A percentile compares a stretch with the other conserved stretches of the same genome.
Evolutionary conservation across 352 stramenopile species (phyloP).

Genomic region (Globisporangium paddicum): DNA sequence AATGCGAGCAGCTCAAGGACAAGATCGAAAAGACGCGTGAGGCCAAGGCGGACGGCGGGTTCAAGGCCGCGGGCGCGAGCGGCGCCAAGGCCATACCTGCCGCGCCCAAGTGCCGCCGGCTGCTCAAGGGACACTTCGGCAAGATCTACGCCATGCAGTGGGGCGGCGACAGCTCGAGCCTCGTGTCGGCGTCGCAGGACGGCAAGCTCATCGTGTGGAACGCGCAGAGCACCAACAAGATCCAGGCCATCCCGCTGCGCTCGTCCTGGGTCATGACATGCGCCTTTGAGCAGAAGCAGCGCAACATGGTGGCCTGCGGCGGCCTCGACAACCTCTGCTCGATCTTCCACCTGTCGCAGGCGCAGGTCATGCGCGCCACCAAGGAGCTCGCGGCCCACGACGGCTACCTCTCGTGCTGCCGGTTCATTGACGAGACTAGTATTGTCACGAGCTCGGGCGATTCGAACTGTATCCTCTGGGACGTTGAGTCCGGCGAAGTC

Average conservation of each 20-base stretch:
- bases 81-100: slow-evolving; percentile 77
- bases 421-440: slow-evolving; percentile 94
- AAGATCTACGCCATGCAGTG: slow-evolving; percentile 99
- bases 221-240: slow-evolving; percentile 95
- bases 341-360: slow-evolving; percentile 96
- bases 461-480: slow-evolving; percentile 99
- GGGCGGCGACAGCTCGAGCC: slow-evolving; percentile 87
- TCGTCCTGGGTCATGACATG: slow-evolving; percentile 99
- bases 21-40: slow-evolving; percentile 85
- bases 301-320: slow-evolving; percentile 97
- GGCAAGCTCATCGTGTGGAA: slow-evolving; percentile 99
- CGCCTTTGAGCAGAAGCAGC: slow-evolving; percentile 96
- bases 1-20: slow-evolving; percentile 82
- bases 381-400: slow-evolving; percentile 97
- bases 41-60: slow-evolving; percentile 71
- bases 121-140: slow-evolving; percentile 98
- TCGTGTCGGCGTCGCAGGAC: slow-evolving; percentile 96
- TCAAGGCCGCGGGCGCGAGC: slow-evolving; percentile 54
- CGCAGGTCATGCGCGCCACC: slow-evolving; percentile 86
- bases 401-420: slow-evolving; percentile 97
- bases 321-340: slow-evolving; percentile 99
- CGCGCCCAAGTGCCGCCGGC: slow-evolving; percentile 89
- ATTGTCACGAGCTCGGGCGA: slow-evolving; percentile 96
- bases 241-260: slow-evolving; percentile 95
- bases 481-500: slow-evolving; percentile 93